Conservation (phyloP, 192 early-diverging fungal species). For the Coemansia sp. region DNA sequence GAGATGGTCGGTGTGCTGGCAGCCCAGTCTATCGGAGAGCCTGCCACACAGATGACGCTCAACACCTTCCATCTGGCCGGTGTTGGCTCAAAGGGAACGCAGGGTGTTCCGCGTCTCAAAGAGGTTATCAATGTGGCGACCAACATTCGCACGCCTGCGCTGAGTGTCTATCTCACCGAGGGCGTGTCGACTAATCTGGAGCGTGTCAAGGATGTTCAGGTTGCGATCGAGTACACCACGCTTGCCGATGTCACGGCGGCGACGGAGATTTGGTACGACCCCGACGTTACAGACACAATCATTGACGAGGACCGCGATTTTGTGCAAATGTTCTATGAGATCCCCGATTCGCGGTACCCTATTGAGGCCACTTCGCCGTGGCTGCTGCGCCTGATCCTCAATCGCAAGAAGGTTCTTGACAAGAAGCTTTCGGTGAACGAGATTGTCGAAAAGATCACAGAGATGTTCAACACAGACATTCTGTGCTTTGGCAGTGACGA, state of each 20-base stretch:
- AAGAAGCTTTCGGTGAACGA: constrained; percentile 84
- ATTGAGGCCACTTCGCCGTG: constrained; percentile 65
- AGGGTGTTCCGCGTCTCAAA: constrained; percentile 97
- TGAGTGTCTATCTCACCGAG: constrained; percentile 70
- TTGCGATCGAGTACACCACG: constrained; percentile 87
- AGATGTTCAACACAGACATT: constrained; percentile 75
- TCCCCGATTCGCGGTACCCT: constrained; percentile 72
- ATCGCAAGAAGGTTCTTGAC: constrained; percentile 82
- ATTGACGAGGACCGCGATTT: constrained; percentile 89
- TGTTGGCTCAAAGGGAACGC: constrained; percentile 94
- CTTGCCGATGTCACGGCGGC: constrained; percentile 75
- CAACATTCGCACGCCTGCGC: constrained; percentile 90
- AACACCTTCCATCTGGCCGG: constrained; percentile 99
- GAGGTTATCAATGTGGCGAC: constrained; percentile 99
- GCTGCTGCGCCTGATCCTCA: constrained; percentile 72
- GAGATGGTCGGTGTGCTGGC: constrained; percentile 99
- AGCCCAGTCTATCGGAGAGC: constrained; percentile 99
- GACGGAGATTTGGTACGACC: constrained; percentile 97
- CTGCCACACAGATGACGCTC: constrained; percentile 98
- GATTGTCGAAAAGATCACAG: constrained; percentile 73
- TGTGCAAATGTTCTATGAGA: constrained; percentile 77
- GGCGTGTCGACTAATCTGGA: constrained; percentile 72
- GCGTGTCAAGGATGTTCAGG: constrained; percentile 84
- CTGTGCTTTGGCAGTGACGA: constrained; percentile 86
- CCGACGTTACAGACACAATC: constrained; percentile 73